Evolutionary conservation across 2,329 filamentous ascomycete genomes (phyloP).

Genomic region (Xylariaceae sp.): DNA sequence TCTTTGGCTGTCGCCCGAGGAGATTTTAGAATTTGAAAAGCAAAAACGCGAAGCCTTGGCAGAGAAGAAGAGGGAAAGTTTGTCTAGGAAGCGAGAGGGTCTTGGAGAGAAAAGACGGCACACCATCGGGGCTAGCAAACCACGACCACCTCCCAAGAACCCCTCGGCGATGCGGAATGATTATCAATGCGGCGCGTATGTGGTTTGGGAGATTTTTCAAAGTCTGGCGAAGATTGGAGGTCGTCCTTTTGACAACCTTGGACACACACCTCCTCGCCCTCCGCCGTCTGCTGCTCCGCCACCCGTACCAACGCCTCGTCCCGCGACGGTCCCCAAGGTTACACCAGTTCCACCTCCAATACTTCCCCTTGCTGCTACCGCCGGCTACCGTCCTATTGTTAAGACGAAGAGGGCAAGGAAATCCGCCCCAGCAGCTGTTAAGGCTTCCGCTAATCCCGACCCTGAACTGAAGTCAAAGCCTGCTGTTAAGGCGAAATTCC

Average conservation of each 20-base stretch:
- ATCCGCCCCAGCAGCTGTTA: constrained; percentile 43
- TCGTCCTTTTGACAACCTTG: constrained; percentile 37
- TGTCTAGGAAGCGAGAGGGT: constrained; percentile 28
- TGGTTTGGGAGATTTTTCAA: constrained; percentile 38
- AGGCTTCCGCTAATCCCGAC: not conserved
- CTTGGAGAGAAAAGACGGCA: constrained; percentile 26
- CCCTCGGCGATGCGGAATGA: constrained; percentile 38
- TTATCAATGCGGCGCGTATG: constrained; percentile 37
- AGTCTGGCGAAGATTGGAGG: constrained; percentile 36
- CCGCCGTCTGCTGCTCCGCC: constrained; percentile 35
- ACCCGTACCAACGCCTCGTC: constrained; percentile 20
- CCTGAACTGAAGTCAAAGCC: constrained; percentile 2
- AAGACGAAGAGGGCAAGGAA: constrained; percentile 43
- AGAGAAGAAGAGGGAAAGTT: constrained; percentile 30
- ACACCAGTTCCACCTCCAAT: not conserved
- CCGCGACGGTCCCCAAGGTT: constrained; percentile 13
- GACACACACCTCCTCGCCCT: constrained; percentile 39
- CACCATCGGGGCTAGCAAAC: constrained; percentile 24
- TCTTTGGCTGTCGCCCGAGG: constrained; percentile 58
- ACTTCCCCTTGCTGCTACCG: not conserved
- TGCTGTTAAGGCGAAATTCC: constrained; percentile 12
- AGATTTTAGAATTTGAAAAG: constrained; percentile 44
- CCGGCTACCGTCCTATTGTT: constrained; percentile 3
- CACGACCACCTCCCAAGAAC: constrained; percentile 34
- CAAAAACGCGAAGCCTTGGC: constrained; percentile 41